Evolutionary conservation across 2,329 filamentous ascomycete species (phyloP).

Genomic region (Ascochyta fabae): DNA sequence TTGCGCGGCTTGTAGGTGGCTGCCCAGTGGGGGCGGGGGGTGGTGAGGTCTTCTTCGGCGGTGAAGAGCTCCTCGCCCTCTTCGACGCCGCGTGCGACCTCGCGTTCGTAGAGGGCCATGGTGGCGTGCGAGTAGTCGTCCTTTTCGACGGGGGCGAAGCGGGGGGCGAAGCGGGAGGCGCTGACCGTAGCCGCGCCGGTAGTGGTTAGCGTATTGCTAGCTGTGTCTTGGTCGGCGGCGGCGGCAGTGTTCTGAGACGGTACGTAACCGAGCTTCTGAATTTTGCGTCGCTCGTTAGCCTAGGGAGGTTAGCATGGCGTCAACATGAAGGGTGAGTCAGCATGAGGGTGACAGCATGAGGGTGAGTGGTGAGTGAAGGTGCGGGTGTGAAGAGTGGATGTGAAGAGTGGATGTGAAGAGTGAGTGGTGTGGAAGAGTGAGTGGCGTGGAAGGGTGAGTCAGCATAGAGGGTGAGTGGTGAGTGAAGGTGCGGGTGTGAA

Average conservation of each 20-base stretch:
- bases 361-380: too few relatives aligned
- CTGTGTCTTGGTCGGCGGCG: slow-evolving; percentile 33
- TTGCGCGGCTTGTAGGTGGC: slow-evolving; percentile 88
- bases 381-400: too few relatives aligned
- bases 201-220: slow-evolving; percentile 41
- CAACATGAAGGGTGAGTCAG: too few relatives aligned
- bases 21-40: slow-evolving; percentile 75
- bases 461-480: too few relatives aligned
- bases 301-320: slow-evolving; percentile 21
- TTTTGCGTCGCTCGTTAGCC: slow-evolving; percentile 64
- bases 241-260: slow-evolving; percentile 59
- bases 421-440: background rate
- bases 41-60: slow-evolving; percentile 80
- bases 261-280: slow-evolving; percentile 71
- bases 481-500: too few relatives aligned
- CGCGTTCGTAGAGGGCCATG: slow-evolving; percentile 87
- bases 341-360: too few relatives aligned
- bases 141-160: slow-evolving; percentile 72
- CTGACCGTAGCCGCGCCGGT: slow-evolving; percentile 58
- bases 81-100: slow-evolving; percentile 86
- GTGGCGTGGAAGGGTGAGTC: too few relatives aligned
- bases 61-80: slow-evolving; percentile 97
- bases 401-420: too few relatives aligned
- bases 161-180: slow-evolving; percentile 72
- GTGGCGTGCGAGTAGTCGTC: slow-evolving; percentile 88